These are phyloP conservation scores for Raffaelea albimanens DNA, from an alignment of 2,329 filamentous ascomycete genomes.

Conservation along the genomic window DNA sequence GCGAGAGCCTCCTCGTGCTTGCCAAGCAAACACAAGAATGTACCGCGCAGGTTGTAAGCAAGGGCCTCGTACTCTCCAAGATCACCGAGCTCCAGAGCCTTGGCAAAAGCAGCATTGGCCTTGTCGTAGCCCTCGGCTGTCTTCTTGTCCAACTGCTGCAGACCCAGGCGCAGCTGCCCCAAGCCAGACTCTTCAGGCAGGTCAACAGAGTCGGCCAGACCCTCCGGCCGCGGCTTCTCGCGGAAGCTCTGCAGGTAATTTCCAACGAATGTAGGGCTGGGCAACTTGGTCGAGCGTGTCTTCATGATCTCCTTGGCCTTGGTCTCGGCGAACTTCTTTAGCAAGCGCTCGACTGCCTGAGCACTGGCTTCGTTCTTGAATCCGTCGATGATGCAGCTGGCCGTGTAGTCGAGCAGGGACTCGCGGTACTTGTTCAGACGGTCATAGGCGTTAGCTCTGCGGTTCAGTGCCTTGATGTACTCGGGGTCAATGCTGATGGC, in stretches of 20 bases:
- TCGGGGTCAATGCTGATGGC: conserved; percentile 88
- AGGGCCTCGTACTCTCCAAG: conserved; percentile 78
- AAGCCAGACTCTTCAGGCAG: conserved; percentile 69
- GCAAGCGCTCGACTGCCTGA: conserved; percentile 78
- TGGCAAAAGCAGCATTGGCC: conserved; percentile 76
- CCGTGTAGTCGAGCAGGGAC: conserved; percentile 92
- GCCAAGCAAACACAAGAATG: conserved; percentile 86
- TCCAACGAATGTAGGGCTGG: conserved; percentile 91
- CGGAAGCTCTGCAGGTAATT: conserved; percentile 99
- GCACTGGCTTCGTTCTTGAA: conserved; percentile 90
- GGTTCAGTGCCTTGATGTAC: conserved; percentile 96
- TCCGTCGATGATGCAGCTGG: conserved; percentile 96
- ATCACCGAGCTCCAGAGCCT: conserved; percentile 72
- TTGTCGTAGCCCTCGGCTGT: conserved; percentile 88
- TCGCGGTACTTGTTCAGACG: conserved; percentile 86
- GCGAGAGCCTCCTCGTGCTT: conserved; percentile 74
- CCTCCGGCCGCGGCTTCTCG: conserved; percentile 65
- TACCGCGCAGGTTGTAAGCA: conserved; percentile 93
- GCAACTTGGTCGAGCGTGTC: conserved; percentile 78
- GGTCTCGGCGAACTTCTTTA: conserved; percentile 94
- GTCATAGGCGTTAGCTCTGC: conserved; percentile 93
- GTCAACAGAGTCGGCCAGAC: conserved; percentile 74
- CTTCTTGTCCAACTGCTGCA: conserved; percentile 73
- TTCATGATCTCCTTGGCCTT: conserved; percentile 86
- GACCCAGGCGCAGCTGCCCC: conserved; percentile 75